A percentile compares a stretch with the other conserved stretches of the same genome.
Evolutionary conservation across 139 green algal species (phyloP).

Genomic region (Chlorella sp.): DNA sequence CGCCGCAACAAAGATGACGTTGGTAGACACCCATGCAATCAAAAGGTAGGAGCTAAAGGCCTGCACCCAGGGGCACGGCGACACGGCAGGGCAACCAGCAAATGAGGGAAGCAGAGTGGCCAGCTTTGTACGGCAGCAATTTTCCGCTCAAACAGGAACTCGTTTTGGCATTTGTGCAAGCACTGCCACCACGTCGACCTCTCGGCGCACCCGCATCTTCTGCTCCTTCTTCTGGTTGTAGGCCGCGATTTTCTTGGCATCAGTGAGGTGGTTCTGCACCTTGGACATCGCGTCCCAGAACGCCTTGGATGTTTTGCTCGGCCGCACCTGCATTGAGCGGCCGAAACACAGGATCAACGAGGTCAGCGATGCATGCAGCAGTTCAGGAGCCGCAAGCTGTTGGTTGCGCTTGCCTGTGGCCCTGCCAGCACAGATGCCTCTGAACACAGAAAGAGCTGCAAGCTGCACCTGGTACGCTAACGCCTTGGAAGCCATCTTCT

Average conservation of each 20-base stretch:
- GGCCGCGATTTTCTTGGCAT: slow-evolving; percentile 31
- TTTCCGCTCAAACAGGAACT: too few relatives aligned
- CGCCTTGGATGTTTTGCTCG: slow-evolving; percentile 37
- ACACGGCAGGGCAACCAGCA: too few relatives aligned
- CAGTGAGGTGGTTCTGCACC: slow-evolving; percentile 43
- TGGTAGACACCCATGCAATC: slow-evolving; percentile 41
- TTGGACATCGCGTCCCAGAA: slow-evolving; percentile 46
- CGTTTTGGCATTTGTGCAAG: too few relatives aligned
- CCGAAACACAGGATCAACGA: neutral
- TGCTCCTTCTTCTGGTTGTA: slow-evolving; percentile 48
- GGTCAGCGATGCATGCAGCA: neutral
- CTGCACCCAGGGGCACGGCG: neutral
- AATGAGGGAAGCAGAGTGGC: too few relatives aligned
- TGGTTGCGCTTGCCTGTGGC: too few relatives aligned
- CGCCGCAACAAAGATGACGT: slow-evolving; percentile 36
- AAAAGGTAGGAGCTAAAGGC: slow-evolving; percentile 43
- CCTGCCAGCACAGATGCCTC: neutral
- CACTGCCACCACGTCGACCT: too few relatives aligned
- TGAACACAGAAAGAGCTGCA: neutral
- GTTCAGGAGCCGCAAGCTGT: neutral
- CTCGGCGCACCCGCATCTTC: slow-evolving; percentile 29
- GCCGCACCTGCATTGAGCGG: slow-evolving; percentile 21
- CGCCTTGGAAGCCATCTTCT: slow-evolving; percentile 33
- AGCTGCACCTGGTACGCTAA: slow-evolving; percentile 31
- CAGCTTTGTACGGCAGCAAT: too few relatives aligned